phyloP scores from a whole-genome alignment of 371 early-diverging fungal genomes.

The Mucor lusitanicus region DNA sequence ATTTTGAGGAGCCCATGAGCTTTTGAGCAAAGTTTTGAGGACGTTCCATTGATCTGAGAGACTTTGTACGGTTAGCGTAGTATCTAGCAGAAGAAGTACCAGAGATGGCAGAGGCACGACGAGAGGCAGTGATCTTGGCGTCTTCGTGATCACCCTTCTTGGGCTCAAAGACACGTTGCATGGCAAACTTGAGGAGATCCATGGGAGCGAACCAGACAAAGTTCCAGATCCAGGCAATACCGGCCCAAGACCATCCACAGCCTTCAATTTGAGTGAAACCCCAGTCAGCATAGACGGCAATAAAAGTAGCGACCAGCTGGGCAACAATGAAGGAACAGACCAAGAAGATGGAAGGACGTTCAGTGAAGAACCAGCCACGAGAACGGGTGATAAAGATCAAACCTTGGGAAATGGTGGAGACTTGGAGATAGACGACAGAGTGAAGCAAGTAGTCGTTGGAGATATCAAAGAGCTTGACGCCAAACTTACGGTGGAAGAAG shows the following conservation, averaged over 20 bases:
- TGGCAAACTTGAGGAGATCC: conserved; percentile 70
- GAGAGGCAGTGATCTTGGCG: conserved; percentile 14
- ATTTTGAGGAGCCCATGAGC: conserved; percentile 15
- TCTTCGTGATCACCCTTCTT: conserved; percentile 9
- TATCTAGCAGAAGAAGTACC: conserved; percentile 31
- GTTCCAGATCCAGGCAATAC: conserved; percentile 75
- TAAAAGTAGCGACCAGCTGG: conserved; percentile 58
- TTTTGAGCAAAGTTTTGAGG: conserved; percentile 37
- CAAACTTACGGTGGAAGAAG: conserved; percentile 52
- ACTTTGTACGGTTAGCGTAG: conserved; percentile 38
- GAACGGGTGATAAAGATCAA: conserved; percentile 64
- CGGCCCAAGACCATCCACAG: conserved; percentile 58
- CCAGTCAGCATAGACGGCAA: conserved; percentile 64
- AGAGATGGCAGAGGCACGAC: conserved; percentile 31
- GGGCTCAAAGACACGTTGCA: conserved; percentile 58
- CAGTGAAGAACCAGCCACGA: conserved; percentile 54
- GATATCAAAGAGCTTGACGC: conserved; percentile 24
- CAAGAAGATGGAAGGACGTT: conserved; percentile 53
- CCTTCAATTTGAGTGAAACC: conserved; percentile 58
- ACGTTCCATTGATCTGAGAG: conserved; percentile 26
- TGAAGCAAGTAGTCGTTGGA: conserved; percentile 51
- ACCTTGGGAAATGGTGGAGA: conserved; percentile 60
- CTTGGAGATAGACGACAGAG: conserved; percentile 60
- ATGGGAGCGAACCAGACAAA: conserved; percentile 73
- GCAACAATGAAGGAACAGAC: conserved; percentile 54